Base-by-base conservation (phyloP, 2,329 filamentous ascomycete species). In the Triangularia verruculosa region DNA sequence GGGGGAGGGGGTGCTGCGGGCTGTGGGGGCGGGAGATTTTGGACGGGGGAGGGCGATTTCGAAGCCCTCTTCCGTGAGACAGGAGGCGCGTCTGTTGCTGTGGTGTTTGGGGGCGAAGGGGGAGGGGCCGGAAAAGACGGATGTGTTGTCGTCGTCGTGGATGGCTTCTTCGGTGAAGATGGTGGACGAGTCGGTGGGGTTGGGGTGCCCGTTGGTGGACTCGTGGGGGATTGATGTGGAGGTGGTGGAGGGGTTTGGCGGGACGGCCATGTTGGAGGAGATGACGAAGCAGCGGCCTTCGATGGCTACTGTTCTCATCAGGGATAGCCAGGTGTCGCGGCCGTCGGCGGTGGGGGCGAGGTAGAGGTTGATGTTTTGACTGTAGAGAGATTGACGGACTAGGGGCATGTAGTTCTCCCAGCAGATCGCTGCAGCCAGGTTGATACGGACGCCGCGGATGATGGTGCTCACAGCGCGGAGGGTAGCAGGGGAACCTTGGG, bases 401-500 rank as follows among this genome's bases (percentile, higher is more conserved):
- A 97, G 79, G 0, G 93, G 93, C 93, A 97, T 97, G 78, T 94
- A 96, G 75, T 91, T 97, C 76, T 98, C 93, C 93, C 93, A 97
- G 80, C 93, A 97, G 69, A 98, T 96, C 3, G 93, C 94, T 2
- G 90, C 88, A 0, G 89, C 93, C 64, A 97, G 84, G 62, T 91
- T 94, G 65, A 97, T 78, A 67, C 86, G 87, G 2, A 93, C 85
- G 57, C 92, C 92, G 65, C 89, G 89, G 74, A 97, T 92, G 24
- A 82, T 86, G 1, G 92, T 93, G 25, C 86, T 89, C 1, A 97
- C 86, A 3, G 93, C 93, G 66, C 86, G 86, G 27, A 97, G 83
- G 3, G 92, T 95, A 0, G 86, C 85, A 0, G 93, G 86, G 2
- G 88, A 89, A 47, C 93, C 93, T 74, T 96, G 91, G 0, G 91